These are phyloP conservation scores for Leptographium procerum DNA, from an alignment of 2,329 filamentous ascomycete genomes.

Conservation along the genomic window DNA sequence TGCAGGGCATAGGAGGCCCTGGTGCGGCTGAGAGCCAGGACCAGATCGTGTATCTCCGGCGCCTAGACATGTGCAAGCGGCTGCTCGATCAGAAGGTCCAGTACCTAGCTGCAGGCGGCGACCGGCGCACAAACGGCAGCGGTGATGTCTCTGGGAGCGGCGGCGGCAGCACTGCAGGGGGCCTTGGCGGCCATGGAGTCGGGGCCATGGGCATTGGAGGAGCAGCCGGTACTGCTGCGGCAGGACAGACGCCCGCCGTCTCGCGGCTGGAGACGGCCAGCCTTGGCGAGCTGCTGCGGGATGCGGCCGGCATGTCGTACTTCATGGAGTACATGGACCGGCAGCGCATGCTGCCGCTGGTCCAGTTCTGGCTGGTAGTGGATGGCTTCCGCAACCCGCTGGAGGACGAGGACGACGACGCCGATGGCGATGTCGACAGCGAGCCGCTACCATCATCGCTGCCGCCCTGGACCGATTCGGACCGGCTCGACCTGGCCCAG, in stretches of 20 bases:
- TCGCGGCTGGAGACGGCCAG: conserved; percentile 64
- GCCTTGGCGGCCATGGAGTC: not conserved
- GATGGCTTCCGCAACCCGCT: conserved; percentile 92
- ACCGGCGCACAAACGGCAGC: not conserved
- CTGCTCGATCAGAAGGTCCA: conserved; percentile 83
- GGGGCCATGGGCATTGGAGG: not conserved
- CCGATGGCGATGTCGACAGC: conserved; percentile 57
- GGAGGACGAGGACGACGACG: conserved; percentile 73
- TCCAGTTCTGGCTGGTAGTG: conserved; percentile 97
- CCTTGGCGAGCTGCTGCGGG: conserved; percentile 75
- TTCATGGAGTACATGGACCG: conserved; percentile 99
- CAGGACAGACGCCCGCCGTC: conserved; percentile 22
- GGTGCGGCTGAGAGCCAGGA: conserved; percentile 45
- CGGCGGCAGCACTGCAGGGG: not conserved
- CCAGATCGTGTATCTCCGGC: conserved; percentile 64
- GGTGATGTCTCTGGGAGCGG: not conserved
- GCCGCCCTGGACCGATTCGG: conserved; percentile 67
- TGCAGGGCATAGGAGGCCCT: not conserved
- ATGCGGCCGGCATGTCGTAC: conserved; percentile 83
- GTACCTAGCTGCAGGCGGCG: conserved; percentile 60
- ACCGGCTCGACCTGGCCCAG: conserved; percentile 77
- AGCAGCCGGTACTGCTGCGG: too few relatives aligned
- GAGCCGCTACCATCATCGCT: conserved; percentile 48
- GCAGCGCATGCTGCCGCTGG: conserved; percentile 70
- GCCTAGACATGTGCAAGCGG: conserved; percentile 83